Evolutionary conservation across 441 rosid genomes (phyloP), one percentile per base, ranked within the genome.

Genomic region (Geranium incanum): DNA sequence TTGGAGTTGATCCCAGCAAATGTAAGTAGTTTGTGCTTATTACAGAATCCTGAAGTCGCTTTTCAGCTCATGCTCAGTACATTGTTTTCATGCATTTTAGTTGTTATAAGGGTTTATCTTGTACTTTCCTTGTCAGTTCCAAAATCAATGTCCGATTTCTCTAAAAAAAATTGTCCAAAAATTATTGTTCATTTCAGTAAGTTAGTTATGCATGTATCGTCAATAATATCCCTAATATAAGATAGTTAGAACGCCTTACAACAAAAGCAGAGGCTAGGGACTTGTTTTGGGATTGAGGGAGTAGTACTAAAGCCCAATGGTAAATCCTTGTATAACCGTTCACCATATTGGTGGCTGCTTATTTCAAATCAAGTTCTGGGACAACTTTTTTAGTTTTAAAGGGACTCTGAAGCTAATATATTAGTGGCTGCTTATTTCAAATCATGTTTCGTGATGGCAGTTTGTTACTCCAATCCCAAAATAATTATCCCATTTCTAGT

Each of bases 1-100:
- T 92, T 75, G 97, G 96, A 43, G 78, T 95, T 13, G 89, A 95
- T 78, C 94, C 99, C 59, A 82, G 90, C 80, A 92, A 85, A 89
- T 95, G 97, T 92, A 74, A 82, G 97, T 82, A 68, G 23, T 43
- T 69, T 67, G 48, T 72, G 21, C 65, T 59, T 59, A 72, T 57
- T 67, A 12, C 16, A 8, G n/a, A 68, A 50, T 48, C 16, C 57
- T 1, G 67, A 52, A 16, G 41, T 69, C 67, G 60, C 55, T 52
- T 38, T 67, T 59, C 7, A 15, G 9, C 70, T 15, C 59, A 13
- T 62, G 18, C 50, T 66, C 63, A 1, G 48, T 36, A 0, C 15
- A 65, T 69, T 60, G 11, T 60, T 16, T 37, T 37, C 12, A 55
- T 65, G 12, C 60, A 23, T 52, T 50, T 78, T 36, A 19, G 28